Evolutionary conservation across 192 early-diverging fungal species (phyloP).

Genomic region (Coemansia aciculifera): DNA sequence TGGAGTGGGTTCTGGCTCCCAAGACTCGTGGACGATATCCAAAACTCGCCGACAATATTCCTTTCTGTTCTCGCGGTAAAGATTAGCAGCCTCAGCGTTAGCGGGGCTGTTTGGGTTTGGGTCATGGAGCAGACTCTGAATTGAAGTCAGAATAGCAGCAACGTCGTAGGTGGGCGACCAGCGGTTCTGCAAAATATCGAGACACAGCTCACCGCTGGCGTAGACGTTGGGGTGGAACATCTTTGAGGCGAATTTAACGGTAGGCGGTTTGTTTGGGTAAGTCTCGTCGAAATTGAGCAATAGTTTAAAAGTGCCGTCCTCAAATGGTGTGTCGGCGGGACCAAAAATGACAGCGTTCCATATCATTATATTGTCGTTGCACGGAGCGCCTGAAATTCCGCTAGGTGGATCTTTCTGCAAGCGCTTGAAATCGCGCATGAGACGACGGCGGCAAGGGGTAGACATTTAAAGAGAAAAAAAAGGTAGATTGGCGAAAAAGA

Average conservation of each 20-base stretch:
- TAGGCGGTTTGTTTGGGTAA: slow-evolving; percentile 97
- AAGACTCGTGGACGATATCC: slow-evolving; percentile 88
- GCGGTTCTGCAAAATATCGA: slow-evolving; percentile 97
- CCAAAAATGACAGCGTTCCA: slow-evolving; percentile 99
- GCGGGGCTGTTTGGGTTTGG: slow-evolving; percentile 97
- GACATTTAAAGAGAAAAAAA: slow-evolving; percentile 64
- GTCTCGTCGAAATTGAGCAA: slow-evolving; percentile 93
- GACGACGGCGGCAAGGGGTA: slow-evolving; percentile 86
- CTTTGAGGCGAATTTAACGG: slow-evolving; percentile 87
- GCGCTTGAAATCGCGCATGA: slow-evolving; percentile 98
- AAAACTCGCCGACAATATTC: slow-evolving; percentile 89
- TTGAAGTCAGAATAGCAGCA: slow-evolving; percentile 89
- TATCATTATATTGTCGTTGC: slow-evolving; percentile 93
- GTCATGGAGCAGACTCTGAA: slow-evolving; percentile 95
- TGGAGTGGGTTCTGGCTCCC: slow-evolving; percentile 53
- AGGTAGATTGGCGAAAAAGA: not conserved
- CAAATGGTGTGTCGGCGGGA: slow-evolving; percentile 94
- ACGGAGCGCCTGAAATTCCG: slow-evolving; percentile 85
- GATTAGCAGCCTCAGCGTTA: slow-evolving; percentile 91
- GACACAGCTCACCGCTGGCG: slow-evolving; percentile 93
- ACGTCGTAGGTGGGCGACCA: slow-evolving; percentile 98
- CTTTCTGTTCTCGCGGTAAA: slow-evolving; percentile 91
- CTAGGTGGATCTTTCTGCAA: slow-evolving; percentile 92
- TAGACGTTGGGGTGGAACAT: slow-evolving; percentile 99
- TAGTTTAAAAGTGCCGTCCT: slow-evolving; percentile 96